Percentiles rank a stretch among this genome's conserved stretches.
phyloP scores from a whole-genome alignment of 2,329 filamentous ascomycete species.

The Neofusicoccum sp. region DNA sequence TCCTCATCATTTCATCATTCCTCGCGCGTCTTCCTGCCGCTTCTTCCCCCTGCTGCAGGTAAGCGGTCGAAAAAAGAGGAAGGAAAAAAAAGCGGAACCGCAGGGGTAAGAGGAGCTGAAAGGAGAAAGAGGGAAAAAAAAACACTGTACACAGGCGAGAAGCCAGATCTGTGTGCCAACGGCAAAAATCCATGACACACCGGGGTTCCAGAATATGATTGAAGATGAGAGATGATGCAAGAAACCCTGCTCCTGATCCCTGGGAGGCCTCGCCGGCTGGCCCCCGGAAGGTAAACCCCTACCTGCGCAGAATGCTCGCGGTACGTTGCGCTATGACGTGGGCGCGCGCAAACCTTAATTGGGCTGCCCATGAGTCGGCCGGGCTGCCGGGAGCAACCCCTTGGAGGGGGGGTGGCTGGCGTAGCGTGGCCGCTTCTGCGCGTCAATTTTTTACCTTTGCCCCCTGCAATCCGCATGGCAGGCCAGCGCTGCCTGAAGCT shows the following conservation, averaged over 20 bases:
- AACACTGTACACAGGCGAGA: too few relatives aligned
- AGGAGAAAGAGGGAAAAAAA: background rate
- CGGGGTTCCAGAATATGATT: background rate
- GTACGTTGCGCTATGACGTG: background rate
- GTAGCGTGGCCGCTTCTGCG: constrained; percentile 10
- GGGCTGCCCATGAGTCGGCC: background rate
- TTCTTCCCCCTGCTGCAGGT: too few relatives aligned
- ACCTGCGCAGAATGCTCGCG: background rate
- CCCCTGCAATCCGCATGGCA: constrained; percentile 1
- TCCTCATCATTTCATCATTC: too few relatives aligned
- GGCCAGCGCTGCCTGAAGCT: background rate
- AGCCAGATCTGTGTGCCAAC: background rate
- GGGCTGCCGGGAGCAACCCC: background rate
- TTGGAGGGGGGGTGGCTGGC: background rate
- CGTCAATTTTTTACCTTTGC: background rate
- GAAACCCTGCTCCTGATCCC: constrained; percentile 6
- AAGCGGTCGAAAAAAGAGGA: too few relatives aligned
- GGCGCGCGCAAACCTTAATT: constrained; percentile 8
- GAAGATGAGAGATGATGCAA: background rate
- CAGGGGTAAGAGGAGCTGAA: too few relatives aligned
- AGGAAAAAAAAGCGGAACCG: too few relatives aligned
- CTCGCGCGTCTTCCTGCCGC: too few relatives aligned
- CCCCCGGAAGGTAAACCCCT: too few relatives aligned
- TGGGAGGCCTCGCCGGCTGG: background rate
- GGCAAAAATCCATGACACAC: background rate